These are phyloP conservation scores for Gonapodya sp. DNA, from an alignment of 192 early-diverging fungal genomes.

Conservation along the genomic window DNA sequence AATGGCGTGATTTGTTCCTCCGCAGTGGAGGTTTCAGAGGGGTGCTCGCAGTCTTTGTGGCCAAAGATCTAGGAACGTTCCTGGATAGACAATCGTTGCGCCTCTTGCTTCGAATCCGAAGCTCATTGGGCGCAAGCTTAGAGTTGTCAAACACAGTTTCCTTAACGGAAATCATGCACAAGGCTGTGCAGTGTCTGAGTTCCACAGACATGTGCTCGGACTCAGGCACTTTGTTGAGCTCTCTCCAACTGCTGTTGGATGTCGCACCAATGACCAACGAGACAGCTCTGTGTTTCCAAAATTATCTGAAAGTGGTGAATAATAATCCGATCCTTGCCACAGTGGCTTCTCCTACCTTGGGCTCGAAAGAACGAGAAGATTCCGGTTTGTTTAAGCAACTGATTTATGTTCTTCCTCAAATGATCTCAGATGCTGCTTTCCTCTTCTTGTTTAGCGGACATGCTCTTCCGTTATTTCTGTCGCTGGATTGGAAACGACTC, in stretches of 20 bases:
- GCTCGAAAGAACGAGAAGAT: neutral
- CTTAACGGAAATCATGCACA: neutral
- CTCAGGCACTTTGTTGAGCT: neutral
- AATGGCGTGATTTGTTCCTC: neutral
- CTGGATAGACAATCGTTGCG: neutral
- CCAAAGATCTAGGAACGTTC: neutral
- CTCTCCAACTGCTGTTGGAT: neutral
- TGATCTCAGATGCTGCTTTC: neutral
- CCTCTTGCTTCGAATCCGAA: neutral
- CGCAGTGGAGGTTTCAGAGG: neutral
- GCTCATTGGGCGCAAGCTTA: neutral
- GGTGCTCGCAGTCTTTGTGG: neutral
- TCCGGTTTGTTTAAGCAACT: neutral
- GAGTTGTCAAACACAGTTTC: neutral
- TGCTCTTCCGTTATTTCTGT: neutral
- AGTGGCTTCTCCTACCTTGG: neutral
- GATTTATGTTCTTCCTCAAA: neutral
- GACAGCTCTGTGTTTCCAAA: neutral
- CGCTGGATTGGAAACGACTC: neutral
- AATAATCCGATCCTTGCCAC: neutral
- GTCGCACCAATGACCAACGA: neutral
- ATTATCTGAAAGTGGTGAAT: neutral
- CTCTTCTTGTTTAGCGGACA: neutral
- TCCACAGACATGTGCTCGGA: neutral
- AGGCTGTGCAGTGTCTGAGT: neutral